Base-by-base conservation (phyloP, 2,329 filamentous ascomycete genomes). In the Claviceps sp. region DNA sequence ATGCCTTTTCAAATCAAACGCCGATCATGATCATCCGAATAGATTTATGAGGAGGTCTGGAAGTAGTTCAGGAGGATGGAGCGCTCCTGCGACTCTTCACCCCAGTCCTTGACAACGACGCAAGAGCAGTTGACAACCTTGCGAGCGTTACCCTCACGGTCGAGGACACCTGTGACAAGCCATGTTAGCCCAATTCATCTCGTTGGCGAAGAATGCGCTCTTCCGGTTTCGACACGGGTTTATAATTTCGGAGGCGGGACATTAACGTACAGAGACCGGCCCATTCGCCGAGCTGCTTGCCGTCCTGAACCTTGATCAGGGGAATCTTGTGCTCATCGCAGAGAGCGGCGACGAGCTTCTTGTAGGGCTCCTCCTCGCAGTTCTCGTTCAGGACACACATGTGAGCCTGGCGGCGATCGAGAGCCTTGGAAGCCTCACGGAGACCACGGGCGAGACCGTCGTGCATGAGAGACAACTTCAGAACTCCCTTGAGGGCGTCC, bases 61-160 rank as follows among this genome's bases (percentile, higher is more conserved):
- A 98, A 97, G 87, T 98, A 98, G 86, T 98, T 95, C 75, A 98
- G 88, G 72, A 98, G 87, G 76, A 97, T 89, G 69, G 85, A 88
- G 71, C 93, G 90, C 84, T 98, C 93, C 79, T 95, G 90, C 63
- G 87, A 94, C 81, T 98, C 93, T 84, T 97, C 93, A 82, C 93
- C 93, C 93, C 93, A 98, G 76, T 98, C 90, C 81, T 93, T 91
- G 69, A 98, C 93, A 59, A 98, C 93, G 68, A 98, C 93, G 82
- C 93, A 97, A 70, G 91, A 97, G 89, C 93, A 98, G 87, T 98
- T 98, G 79, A 98, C 93, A 64, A 98, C 91, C 86, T 98, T 98
- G 77, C 93, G 88, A 68, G 93, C 89, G 77, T 98, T 98, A 67
- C 93, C 93, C 78, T 98, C 93, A 70, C 93, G 91, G 80, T 98